These are phyloP conservation scores for Adenanthera pavonina DNA, from an alignment of 306 rosid species.

Conservation along the genomic window DNA sequence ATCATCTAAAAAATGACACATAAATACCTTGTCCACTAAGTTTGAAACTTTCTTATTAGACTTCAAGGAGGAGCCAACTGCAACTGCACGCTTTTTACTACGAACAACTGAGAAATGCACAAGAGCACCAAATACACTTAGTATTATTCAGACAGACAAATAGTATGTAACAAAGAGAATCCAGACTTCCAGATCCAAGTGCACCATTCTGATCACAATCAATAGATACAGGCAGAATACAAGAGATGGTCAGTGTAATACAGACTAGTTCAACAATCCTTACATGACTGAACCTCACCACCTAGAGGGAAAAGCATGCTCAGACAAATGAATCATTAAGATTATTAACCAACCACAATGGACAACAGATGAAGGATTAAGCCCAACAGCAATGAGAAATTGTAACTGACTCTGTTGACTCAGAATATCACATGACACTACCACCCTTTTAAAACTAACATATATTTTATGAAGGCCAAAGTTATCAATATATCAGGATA, in stretches of 20 bases:
- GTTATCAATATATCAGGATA: constrained; percentile 9
- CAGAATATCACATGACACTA: constrained; percentile 6
- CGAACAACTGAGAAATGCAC: constrained; percentile 57
- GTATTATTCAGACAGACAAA: constrained; percentile 2
- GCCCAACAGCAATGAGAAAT: constrained; percentile 34
- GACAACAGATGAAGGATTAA: not conserved
- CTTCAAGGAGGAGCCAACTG: constrained; percentile 84
- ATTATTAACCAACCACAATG: not conserved
- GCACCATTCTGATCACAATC: not conserved
- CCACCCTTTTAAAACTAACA: constrained; percentile 3
- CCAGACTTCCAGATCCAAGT: not conserved
- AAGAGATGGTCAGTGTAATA: not conserved
- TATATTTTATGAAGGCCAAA: constrained; percentile 9
- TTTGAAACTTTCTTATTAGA: constrained; percentile 94
- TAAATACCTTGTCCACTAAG: constrained; percentile 81
- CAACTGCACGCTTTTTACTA: constrained; percentile 65
- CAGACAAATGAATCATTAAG: not conserved
- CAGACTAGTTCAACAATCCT: constrained; percentile 29
- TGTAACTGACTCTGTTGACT: not conserved
- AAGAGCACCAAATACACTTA: not conserved
- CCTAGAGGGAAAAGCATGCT: constrained; percentile 26
- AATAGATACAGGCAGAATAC: not conserved
- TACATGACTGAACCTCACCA: not conserved
- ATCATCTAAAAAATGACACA: not conserved
- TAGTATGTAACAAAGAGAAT: not conserved